Evolutionary conservation across 1,284 basidiomycete genomes (phyloP).

Genomic region (Fomitopsis betulina): DNA sequence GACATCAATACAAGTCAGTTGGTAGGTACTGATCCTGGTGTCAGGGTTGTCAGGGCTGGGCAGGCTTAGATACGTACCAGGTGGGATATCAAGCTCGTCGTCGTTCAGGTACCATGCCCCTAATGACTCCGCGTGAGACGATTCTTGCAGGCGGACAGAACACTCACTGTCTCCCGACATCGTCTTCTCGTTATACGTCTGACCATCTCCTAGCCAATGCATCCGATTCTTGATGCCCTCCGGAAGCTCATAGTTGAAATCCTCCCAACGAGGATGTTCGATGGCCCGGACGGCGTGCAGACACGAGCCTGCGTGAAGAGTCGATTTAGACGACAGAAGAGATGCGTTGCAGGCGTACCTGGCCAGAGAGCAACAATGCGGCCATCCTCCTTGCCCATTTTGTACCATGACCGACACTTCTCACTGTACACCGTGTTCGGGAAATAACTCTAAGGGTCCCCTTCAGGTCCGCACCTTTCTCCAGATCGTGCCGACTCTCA

Average conservation of each 20-base stretch:
- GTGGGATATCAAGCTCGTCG: slow-evolving; percentile 27
- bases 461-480: not conserved
- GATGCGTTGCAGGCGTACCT: slow-evolving; percentile 27
- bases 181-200: slow-evolving; percentile 39
- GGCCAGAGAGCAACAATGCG: slow-evolving; percentile 57
- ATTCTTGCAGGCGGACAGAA: not conserved
- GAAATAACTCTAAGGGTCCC: slow-evolving; percentile 36
- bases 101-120: slow-evolving; percentile 43
- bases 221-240: slow-evolving; percentile 43
- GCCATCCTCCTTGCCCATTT: slow-evolving; percentile 54
- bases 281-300: slow-evolving; percentile 48
- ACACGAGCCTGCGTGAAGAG: slow-evolving; percentile 39
- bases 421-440: slow-evolving; percentile 54
- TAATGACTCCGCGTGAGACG: slow-evolving; percentile 12
- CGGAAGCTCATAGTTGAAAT: slow-evolving; percentile 51
- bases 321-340: not conserved
- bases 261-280: slow-evolving; percentile 61
- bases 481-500: slow-evolving; percentile 3
- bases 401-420: slow-evolving; percentile 66
- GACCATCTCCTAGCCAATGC: slow-evolving; percentile 58
- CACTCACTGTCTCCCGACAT: slow-evolving; percentile 44
- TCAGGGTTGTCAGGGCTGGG: not conserved
- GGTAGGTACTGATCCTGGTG: not conserved
- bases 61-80: slow-evolving; percentile 5
- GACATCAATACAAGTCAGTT: not conserved